A percentile compares a stretch with the other conserved stretches of the same genome.
Conservation (phyloP, 2,329 filamentous ascomycete genomes). For the Diaporthe destruens region DNA sequence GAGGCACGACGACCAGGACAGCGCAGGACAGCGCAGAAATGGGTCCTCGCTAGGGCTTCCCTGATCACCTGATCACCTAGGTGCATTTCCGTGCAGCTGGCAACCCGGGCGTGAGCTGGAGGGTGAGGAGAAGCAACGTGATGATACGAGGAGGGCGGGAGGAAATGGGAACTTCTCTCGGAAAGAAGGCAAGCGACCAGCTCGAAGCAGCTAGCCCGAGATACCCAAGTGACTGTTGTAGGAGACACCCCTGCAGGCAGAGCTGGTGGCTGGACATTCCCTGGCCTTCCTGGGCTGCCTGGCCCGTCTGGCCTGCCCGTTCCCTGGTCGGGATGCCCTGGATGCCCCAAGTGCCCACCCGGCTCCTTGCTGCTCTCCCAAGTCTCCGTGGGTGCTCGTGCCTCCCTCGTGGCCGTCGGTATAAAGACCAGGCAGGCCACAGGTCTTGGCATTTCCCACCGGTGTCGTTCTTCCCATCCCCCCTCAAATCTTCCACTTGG, state of each 20-base stretch:
- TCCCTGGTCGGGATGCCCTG: background rate
- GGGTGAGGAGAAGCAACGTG: conserved; percentile 1
- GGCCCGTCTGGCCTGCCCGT: background rate
- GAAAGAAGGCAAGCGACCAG: conserved; percentile 20
- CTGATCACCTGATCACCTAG: background rate
- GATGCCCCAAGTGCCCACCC: conserved; percentile 12
- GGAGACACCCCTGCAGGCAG: background rate
- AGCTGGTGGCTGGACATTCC: conserved; percentile 8
- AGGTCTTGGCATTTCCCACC: conserved; percentile 27
- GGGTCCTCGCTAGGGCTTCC: conserved; percentile 7
- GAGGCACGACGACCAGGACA: background rate
- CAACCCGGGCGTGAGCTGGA: conserved; percentile 1
- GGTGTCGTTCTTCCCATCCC: background rate
- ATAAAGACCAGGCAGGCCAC: conserved; percentile 13
- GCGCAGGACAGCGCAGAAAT: conserved; percentile 9
- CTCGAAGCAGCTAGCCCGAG: conserved; percentile 22
- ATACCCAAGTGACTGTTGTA: background rate
- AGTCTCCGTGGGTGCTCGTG: conserved; percentile 17
- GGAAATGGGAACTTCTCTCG: conserved; percentile 2
- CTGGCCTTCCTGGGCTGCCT: background rate
- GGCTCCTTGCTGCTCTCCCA: conserved; percentile 13
- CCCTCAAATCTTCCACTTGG: conserved; percentile 3
- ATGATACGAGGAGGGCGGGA: background rate
- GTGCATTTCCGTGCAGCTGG: conserved; percentile 4
- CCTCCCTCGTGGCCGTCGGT: conserved; percentile 1